Evolutionary conservation across 768 basidiomycete species (phyloP), one percentile per base, ranked within the genome.

Genomic region (Boletus sp.): DNA sequence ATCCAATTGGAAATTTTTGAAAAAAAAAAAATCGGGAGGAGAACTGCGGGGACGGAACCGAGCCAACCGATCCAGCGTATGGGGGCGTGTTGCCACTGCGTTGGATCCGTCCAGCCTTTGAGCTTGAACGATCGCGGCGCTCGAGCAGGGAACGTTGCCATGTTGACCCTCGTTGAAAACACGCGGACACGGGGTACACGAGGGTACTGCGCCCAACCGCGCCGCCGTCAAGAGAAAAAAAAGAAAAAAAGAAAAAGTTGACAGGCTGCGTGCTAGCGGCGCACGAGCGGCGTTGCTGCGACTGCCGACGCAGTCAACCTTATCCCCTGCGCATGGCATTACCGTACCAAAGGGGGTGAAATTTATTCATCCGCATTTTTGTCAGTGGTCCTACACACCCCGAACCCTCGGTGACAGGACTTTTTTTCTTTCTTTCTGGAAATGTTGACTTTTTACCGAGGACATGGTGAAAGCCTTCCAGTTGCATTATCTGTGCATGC

Each of bases 141-240:
- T 35, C 25, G 47, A 25, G 17, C 27, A 34, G 40, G 8, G 3
- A n/a, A 39, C 51, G 44, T 40, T 32, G 39, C 30, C 52, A 50
- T 32, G 41, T 51, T 32, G 35, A 2, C 54, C 62, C 64, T 67
- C 64, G 47, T 62, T 67, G 64, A 59, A 65, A 54, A 65, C 64
- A 65, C 63, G 64, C 63, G 53, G 59, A 65, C 64, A 65, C 63
- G 64, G 59, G 53, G 59, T 30, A 1, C 8, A 21, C 40, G 46
- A 33, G 19, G 11, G 47, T 51, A 50, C 55, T 59, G 60, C 53
- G 63, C 54, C 30, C 30, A 8, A 35, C 35, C 46, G 53, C 51
- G 47, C 56, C 47, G 13, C 44, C 44, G 25, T 29, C 34, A 23
- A 47, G 35, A 37, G 51, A 27, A 17, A 23, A 7, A n/a, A 19